phyloP scores from a whole-genome alignment of 2,329 filamentous ascomycete genomes.

The Dothiorella sarmentorum region DNA sequence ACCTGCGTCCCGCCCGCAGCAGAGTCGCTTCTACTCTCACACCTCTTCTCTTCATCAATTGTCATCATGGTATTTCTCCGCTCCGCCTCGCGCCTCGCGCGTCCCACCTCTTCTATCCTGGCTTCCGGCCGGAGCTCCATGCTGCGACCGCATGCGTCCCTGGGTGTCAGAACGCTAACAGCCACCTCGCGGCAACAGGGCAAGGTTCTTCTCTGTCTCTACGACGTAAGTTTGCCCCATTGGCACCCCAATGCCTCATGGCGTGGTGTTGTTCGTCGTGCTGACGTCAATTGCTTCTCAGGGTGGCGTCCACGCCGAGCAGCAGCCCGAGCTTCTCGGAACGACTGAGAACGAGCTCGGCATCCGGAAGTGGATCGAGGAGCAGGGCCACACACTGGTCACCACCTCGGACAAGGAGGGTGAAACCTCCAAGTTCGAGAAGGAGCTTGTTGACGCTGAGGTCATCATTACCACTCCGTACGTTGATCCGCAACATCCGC shows the following conservation, averaged over 20 bases:
- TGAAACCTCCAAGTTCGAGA: conserved; percentile 86
- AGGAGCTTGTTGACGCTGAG: conserved; percentile 94
- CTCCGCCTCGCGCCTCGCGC: conserved; percentile 56
- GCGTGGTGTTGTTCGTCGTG: neutral
- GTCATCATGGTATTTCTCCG: conserved; percentile 60
- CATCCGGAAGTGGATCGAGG: conserved; percentile 95
- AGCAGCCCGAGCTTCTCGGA: conserved; percentile 85
- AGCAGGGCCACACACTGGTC: conserved; percentile 91
- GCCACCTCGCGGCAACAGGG: conserved; percentile 71
- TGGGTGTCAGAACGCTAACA: conserved; percentile 60
- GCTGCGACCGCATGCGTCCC: conserved; percentile 40
- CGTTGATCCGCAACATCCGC: conserved; percentile 33
- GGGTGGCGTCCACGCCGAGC: conserved; percentile 79
- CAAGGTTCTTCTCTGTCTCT: conserved; percentile 91
- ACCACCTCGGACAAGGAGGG: conserved; percentile 98
- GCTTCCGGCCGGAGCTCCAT: conserved; percentile 43
- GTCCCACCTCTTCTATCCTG: conserved; percentile 53
- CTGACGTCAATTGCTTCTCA: conserved; percentile 33
- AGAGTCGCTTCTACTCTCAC: neutral
- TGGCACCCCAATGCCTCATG: conserved; percentile 18
- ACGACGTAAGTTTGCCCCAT: conserved; percentile 64
- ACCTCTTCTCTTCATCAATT: conserved; percentile 17
- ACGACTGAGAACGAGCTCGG: conserved; percentile 99
- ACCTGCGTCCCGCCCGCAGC: neutral
- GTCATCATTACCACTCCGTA: conserved; percentile 99